phyloP scores from a whole-genome alignment of 2,329 filamentous ascomycete genomes.

The Pseudopithomyces maydicus region DNA sequence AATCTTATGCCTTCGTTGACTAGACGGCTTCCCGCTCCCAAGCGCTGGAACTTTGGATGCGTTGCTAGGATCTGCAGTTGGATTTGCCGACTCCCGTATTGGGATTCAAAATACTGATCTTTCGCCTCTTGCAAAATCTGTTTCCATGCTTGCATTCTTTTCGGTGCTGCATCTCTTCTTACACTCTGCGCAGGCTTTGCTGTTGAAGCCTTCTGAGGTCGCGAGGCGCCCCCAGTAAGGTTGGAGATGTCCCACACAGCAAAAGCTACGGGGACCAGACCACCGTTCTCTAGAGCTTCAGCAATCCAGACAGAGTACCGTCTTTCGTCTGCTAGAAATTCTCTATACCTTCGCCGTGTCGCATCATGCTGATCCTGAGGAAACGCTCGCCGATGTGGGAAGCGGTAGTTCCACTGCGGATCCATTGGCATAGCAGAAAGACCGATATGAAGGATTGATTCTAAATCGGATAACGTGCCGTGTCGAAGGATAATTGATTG shows the following conservation, averaged over 20 bases:
- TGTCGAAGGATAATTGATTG: conserved; percentile 3
- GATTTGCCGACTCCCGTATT: conserved; percentile 9
- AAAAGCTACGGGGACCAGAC: conserved; percentile 5
- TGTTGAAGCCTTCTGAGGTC: neutral
- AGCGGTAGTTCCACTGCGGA: conserved; percentile 17
- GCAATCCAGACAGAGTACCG: conserved; percentile 10
- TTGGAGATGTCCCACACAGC: conserved; percentile 14
- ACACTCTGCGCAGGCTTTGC: neutral
- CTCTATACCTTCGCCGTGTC: conserved; percentile 9
- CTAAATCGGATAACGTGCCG: conserved; percentile 6
- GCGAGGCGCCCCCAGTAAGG: neutral
- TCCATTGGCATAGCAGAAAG: conserved; percentile 14
- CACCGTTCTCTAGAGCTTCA: neutral
- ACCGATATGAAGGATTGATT: conserved; percentile 11
- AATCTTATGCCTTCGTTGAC: conserved; percentile 11
- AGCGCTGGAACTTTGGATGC: conserved; percentile 11
- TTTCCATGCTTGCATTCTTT: conserved; percentile 12
- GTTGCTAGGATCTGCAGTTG: conserved; percentile 17
- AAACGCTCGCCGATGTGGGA: conserved; percentile 9
- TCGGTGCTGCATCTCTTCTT: conserved; percentile 9
- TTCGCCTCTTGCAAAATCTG: conserved; percentile 4
- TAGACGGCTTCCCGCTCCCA: conserved; percentile 12
- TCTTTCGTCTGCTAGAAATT: conserved; percentile 9
- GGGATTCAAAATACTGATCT: conserved; percentile 7
- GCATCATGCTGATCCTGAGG: conserved; percentile 6